Percentiles rank a stretch among this genome's conserved stretches.
Conservation (phyloP, 495 filamentous ascomycete genomes). For the Neurospora pannonica region DNA sequence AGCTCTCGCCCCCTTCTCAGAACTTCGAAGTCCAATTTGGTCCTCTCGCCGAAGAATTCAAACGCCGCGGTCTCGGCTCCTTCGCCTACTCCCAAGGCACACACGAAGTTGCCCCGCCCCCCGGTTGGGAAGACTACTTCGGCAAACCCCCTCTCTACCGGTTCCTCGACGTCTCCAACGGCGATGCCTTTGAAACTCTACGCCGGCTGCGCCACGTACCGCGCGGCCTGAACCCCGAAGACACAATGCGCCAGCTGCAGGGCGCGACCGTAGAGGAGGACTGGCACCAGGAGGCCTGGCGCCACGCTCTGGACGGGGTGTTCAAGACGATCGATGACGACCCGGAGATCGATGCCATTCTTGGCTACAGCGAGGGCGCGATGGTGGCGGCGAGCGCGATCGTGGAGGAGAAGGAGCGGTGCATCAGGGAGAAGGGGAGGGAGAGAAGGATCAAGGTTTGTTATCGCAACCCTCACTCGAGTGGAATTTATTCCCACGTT, state of each 20-base stretch:
- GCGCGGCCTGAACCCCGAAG: conserved; percentile 37
- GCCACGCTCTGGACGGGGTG: conserved; percentile 23
- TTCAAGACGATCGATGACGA: conserved; percentile 28
- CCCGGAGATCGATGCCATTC: conserved; percentile 35
- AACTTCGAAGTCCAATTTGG: conserved; percentile 47
- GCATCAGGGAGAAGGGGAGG: conserved; percentile 23
- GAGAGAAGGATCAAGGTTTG: conserved; percentile 36
- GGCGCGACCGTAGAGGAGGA: conserved; percentile 14
- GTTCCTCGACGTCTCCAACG: conserved; percentile 38
- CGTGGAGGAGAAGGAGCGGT: conserved; percentile 36
- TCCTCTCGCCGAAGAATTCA: conserved; percentile 38
- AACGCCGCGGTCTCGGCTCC: conserved; percentile 28
- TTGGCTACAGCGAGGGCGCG: conserved; percentile 48
- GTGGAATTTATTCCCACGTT: neutral
- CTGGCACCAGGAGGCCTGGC: conserved; percentile 20
- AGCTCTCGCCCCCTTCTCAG: conserved; percentile 12
- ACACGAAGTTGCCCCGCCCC: conserved; percentile 34
- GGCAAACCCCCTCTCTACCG: conserved; percentile 42
- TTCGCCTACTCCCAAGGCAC: conserved; percentile 42
- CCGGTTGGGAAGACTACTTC: conserved; percentile 44
- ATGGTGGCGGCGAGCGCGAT: conserved; percentile 40
- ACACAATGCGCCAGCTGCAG: conserved; percentile 36
- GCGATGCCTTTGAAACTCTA: conserved; percentile 37
- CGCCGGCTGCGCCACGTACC: conserved; percentile 42
- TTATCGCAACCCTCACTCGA: neutral